Percentiles rank a stretch among this genome's conserved stretches.
phyloP scores from a whole-genome alignment of 805 yeast genomes.

The Pichia scutulata region DNA sequence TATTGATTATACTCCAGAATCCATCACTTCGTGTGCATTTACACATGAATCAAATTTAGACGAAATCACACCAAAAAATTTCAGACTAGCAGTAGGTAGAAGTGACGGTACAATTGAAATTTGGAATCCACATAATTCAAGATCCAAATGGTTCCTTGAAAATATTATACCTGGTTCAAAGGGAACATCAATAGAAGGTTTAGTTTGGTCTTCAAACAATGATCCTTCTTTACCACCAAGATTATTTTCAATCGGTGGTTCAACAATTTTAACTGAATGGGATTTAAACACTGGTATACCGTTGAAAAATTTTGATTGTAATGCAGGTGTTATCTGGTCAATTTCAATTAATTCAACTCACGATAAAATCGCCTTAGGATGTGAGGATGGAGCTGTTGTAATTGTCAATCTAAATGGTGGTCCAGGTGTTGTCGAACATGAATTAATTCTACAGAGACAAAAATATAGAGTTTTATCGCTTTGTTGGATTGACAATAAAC shows the following conservation, averaged over 20 bases:
- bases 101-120: conserved; percentile 92
- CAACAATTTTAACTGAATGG: conserved; percentile 91
- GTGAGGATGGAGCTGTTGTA: conserved; percentile 91
- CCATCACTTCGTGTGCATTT: conserved; percentile 75
- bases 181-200: conserved; percentile 82
- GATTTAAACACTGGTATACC: conserved; percentile 69
- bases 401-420: conserved; percentile 82
- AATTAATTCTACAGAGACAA: conserved; percentile 69
- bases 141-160: conserved; percentile 76
- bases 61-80: conserved; percentile 41
- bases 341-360: conserved; percentile 57
- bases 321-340: conserved; percentile 93
- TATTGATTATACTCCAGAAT: conserved; percentile 80
- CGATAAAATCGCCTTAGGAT: conserved; percentile 73
- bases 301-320: conserved; percentile 70
- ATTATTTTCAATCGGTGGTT: conserved; percentile 89
- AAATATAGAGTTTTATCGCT: conserved; percentile 73
- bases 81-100: conserved; percentile 85
- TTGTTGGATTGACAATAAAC: conserved; percentile 62
- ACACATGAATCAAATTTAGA: conserved; percentile 47
- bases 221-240: conserved; percentile 46
- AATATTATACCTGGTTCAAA: conserved; percentile 64
- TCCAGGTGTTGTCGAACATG: conserved; percentile 72
- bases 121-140: conserved; percentile 65
- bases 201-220: conserved; percentile 58